phyloP scores from a whole-genome alignment of 805 yeast species.

The Blastobotrys muscicola region DNA sequence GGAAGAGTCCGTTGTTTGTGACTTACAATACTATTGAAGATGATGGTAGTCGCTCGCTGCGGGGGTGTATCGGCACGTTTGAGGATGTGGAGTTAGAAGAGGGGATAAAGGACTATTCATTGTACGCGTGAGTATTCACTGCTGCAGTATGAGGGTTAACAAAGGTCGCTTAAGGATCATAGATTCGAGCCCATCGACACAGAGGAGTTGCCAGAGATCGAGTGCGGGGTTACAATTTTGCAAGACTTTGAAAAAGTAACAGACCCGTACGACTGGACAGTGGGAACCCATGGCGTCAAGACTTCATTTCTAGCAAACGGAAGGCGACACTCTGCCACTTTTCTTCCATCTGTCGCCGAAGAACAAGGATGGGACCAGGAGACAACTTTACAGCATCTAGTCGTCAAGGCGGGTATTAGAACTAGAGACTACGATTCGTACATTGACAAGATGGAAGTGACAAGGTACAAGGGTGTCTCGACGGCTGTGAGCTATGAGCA shows the following conservation, averaged over 20 bases:
- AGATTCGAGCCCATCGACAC: slow-evolving; percentile 58
- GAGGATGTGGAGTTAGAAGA: slow-evolving; percentile 39
- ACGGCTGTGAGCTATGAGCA: slow-evolving; percentile 34
- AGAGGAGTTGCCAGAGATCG: slow-evolving; percentile 45
- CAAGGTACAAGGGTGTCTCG: slow-evolving; percentile 49
- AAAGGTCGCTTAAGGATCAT: slow-evolving; percentile 62
- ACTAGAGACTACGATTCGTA: slow-evolving; percentile 1
- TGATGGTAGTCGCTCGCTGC: slow-evolving; percentile 32
- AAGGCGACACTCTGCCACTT: slow-evolving; percentile 57
- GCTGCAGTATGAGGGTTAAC: background rate
- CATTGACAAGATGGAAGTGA: slow-evolving; percentile 35
- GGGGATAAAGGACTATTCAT: slow-evolving; percentile 56
- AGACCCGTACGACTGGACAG: slow-evolving; percentile 60
- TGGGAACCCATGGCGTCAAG: slow-evolving; percentile 77
- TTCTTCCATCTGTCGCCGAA: slow-evolving; percentile 79
- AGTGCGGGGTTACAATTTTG: slow-evolving; percentile 54
- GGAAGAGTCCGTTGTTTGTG: slow-evolving; percentile 60
- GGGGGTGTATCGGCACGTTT: slow-evolving; percentile 96
- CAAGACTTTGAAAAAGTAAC: slow-evolving; percentile 45
- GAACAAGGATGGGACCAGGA: slow-evolving; percentile 77
- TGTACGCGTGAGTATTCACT: slow-evolving; percentile 36
- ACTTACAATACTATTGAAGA: slow-evolving; percentile 55
- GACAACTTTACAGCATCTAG: slow-evolving; percentile 61
- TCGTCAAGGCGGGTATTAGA: slow-evolving; percentile 49
- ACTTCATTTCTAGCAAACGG: slow-evolving; percentile 40